These are phyloP conservation scores for Laburnicola sp. DNA, from an alignment of 2,329 filamentous ascomycete species.

Conservation along the genomic window DNA sequence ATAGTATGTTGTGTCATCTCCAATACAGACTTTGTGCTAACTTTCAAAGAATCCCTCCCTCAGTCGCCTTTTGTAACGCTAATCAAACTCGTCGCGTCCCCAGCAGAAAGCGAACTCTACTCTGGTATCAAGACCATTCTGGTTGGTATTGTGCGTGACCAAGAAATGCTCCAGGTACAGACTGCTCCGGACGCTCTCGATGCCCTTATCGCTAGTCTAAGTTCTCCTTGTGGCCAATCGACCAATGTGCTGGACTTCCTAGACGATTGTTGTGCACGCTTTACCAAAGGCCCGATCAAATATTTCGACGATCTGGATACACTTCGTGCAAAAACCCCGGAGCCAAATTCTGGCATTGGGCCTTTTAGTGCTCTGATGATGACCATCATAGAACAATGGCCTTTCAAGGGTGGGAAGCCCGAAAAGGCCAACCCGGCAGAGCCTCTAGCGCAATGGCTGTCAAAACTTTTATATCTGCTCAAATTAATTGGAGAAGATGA, in stretches of 20 bases:
- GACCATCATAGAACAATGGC: conserved; percentile 75
- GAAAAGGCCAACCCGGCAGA: conserved; percentile 32
- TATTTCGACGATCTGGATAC: conserved; percentile 74
- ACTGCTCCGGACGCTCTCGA: conserved; percentile 46
- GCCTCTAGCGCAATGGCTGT: conserved; percentile 41
- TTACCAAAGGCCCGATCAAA: conserved; percentile 76
- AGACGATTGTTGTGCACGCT: conserved; percentile 79
- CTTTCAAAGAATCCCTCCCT: conserved; percentile 55
- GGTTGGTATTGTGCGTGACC: conserved; percentile 63
- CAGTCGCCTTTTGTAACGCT: conserved; percentile 74
- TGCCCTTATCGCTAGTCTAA: conserved; percentile 52
- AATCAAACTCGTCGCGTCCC: conserved; percentile 60
- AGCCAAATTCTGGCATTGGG: conserved; percentile 20
- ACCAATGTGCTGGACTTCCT: conserved; percentile 67
- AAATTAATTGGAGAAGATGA: conserved; percentile 44
- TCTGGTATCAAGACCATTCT: conserved; percentile 61
- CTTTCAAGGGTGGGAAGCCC: conserved; percentile 55
- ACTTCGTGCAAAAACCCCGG: conserved; percentile 34
- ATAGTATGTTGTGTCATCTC: conserved; percentile 46
- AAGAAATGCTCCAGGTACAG: conserved; percentile 63
- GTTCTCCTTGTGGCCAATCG: conserved; percentile 46
- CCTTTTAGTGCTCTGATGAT: conserved; percentile 67
- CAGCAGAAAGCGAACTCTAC: conserved; percentile 54
- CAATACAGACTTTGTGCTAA: conserved; percentile 11
- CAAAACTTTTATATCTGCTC: conserved; percentile 39